A percentile compares a stretch with the other conserved stretches of the same genome.
These are phyloP conservation scores for Nannochloris sp. DNA, from an alignment of 139 green algal species.

Conservation along the genomic window DNA sequence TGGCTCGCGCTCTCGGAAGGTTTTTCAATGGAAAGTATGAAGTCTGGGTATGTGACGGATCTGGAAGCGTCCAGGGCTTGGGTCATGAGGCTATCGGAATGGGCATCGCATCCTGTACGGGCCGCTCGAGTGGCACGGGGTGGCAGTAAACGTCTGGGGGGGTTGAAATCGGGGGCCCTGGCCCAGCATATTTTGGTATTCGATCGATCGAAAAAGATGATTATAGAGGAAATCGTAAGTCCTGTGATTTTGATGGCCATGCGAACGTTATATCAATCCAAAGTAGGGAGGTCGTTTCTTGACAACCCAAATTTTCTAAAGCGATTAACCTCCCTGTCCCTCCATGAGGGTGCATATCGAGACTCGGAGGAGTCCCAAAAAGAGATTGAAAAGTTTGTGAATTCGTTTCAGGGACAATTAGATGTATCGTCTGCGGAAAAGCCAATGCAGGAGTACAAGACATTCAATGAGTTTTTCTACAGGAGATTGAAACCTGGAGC, in stretches of 20 bases:
- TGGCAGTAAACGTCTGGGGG: slow-evolving; percentile 17
- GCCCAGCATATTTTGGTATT: slow-evolving; percentile 38
- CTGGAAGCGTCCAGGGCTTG: slow-evolving; percentile 28
- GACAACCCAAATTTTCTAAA: slow-evolving; percentile 6
- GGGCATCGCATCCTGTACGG: slow-evolving; percentile 28
- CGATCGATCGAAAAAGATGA: slow-evolving; percentile 22
- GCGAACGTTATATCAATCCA: slow-evolving; percentile 39
- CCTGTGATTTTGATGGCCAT: slow-evolving; percentile 33
- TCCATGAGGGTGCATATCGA: not conserved
- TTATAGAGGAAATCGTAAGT: slow-evolving; percentile 32
- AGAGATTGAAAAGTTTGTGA: slow-evolving; percentile 24
- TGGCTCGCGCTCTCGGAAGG: slow-evolving; percentile 4
- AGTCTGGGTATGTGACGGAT: slow-evolving; percentile 35
- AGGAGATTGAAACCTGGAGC: slow-evolving; percentile 38
- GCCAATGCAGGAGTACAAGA: slow-evolving; percentile 36
- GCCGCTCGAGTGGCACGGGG: not conserved
- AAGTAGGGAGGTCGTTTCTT: slow-evolving; percentile 22
- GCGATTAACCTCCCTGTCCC: not conserved
- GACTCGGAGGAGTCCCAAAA: slow-evolving; percentile 6
- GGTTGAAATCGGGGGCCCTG: slow-evolving; percentile 18
- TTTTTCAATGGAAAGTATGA: not conserved
- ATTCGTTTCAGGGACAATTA: slow-evolving; percentile 30
- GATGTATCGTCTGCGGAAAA: slow-evolving; percentile 21
- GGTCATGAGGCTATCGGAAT: slow-evolving; percentile 41
- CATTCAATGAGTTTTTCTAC: slow-evolving; percentile 64